Evolutionary conservation across 345 rosid genomes (phyloP).

Genomic region (Noccaea caerulescens): DNA sequence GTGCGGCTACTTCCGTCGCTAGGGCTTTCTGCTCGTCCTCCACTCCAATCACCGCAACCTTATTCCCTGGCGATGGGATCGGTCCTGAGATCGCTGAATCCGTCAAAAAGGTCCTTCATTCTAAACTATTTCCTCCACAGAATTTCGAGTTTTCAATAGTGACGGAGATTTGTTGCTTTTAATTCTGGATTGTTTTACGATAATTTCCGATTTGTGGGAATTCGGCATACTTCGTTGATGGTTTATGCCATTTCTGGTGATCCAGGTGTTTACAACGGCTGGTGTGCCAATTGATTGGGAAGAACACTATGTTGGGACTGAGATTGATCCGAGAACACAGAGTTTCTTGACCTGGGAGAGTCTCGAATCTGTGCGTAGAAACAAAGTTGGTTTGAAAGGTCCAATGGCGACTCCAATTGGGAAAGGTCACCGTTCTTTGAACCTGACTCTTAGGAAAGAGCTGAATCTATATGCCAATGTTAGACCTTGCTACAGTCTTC

Average conservation of each 20-base stretch:
- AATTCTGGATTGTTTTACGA: neutral
- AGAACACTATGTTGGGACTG: slow-evolving; percentile 79
- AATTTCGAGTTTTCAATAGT: neutral
- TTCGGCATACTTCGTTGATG: neutral
- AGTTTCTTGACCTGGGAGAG: slow-evolving; percentile 98
- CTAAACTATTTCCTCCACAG: neutral
- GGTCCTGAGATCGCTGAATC: slow-evolving; percentile 99
- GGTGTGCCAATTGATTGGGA: slow-evolving; percentile 98
- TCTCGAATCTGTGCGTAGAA: slow-evolving; percentile 86
- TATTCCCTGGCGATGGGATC: slow-evolving; percentile 98
- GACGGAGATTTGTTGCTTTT: slow-evolving; percentile 16
- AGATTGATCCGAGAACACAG: slow-evolving; percentile 95
- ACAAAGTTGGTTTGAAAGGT: slow-evolving; percentile 94
- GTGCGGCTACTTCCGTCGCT: slow-evolving; percentile 38
- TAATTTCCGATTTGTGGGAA: slow-evolving; percentile 3
- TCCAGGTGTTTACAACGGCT: slow-evolving; percentile 72
- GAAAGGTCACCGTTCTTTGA: slow-evolving; percentile 97
- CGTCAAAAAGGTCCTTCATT: slow-evolving; percentile 69
- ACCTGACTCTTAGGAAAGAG: slow-evolving; percentile 91
- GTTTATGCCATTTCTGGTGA: slow-evolving; percentile 8
- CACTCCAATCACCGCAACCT: slow-evolving; percentile 80
- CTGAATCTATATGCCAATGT: slow-evolving; percentile 95
- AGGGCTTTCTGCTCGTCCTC: slow-evolving; percentile 63
- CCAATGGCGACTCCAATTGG: slow-evolving; percentile 99
- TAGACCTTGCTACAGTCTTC: slow-evolving; percentile 98